phyloP scores from a whole-genome alignment of 1,284 basidiomycete species.

The Apiotrichum akiyoshidainum region DNA sequence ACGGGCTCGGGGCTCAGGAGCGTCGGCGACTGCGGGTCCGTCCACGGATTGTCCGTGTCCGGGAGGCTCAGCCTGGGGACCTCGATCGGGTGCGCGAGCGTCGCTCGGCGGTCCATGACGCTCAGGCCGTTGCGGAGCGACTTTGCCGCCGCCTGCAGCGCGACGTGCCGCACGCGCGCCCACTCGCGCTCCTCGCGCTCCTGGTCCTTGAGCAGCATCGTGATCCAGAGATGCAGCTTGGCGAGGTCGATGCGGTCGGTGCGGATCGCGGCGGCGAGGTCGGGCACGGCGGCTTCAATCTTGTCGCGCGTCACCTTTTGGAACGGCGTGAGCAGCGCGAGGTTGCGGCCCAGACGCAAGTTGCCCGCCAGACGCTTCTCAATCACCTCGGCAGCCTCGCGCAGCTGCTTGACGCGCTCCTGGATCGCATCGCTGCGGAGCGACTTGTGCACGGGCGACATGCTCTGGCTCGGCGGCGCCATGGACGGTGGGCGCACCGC shows the following conservation, averaged over 20 bases:
- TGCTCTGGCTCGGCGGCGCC: background rate
- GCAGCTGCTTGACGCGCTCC: constrained; percentile 30
- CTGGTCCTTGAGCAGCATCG: constrained; percentile 70
- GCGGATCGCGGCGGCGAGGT: constrained; percentile 65
- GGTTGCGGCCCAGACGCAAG: constrained; percentile 71
- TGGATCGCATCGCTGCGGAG: constrained; percentile 28
- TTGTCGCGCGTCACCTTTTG: constrained; percentile 75
- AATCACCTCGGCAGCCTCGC: constrained; percentile 59
- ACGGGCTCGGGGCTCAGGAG: constrained; percentile 21
- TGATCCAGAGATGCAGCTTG: constrained; percentile 68
- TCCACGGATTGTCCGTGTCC: constrained; percentile 3
- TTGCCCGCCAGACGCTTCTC: constrained; percentile 66
- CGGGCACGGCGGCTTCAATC: constrained; percentile 62
- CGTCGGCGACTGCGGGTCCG: background rate
- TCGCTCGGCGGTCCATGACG: constrained; percentile 32
- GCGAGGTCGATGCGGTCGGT: constrained; percentile 68
- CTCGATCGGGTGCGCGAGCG: constrained; percentile 14
- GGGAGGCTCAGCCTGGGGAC: constrained; percentile 18
- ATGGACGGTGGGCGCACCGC: constrained; percentile 20
- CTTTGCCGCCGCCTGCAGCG: constrained; percentile 67
- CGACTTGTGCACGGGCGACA: constrained; percentile 14
- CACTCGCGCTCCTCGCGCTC: constrained; percentile 67
- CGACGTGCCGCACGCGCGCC: constrained; percentile 64
- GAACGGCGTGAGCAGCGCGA: constrained; percentile 84
- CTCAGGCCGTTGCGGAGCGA: constrained; percentile 31